Base-by-base conservation (phyloP, 345 rosid genomes). In the Conringia planisiliqua region DNA sequence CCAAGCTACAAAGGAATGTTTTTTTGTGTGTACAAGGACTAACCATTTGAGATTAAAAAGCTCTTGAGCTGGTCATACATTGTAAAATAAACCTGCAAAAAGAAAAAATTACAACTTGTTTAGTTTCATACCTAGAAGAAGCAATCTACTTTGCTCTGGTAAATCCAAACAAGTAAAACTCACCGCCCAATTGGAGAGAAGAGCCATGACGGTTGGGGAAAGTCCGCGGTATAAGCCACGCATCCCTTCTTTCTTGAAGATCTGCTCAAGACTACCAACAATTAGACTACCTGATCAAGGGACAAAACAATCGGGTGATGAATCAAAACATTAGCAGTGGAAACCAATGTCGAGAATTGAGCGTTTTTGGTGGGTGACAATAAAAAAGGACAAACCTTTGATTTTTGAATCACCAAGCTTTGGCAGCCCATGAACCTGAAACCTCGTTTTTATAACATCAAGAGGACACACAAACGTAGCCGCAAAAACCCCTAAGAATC, bases 101-200 rank as follows among this genome's bases (percentile, higher is more conserved):
- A 33, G 10, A 24, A 26, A 54, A 16, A 9, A 40, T 42, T 17
- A 42, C 66, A 33, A 14, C 3, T 9, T 6, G 43, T 40, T 65
- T 14, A 63, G 68, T 22, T 42, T 29, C 58, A 59, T 10, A 18
- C 52, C 43, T 42, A 24, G 4, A 71, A 20, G 7, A 54, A 55
- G 16, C 38, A 54, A 26, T 6, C 62, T 16, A 57, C 40, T 57
- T 17, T 13, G 32, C 32, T 51, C 11, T 16, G 11, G 24, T 46
- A 46, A 46, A 33, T 46, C 7, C 30, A 50, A 51, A 52, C 10
- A 12, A 20, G 59, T 4, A 35, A 43, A 72, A 67, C 75, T 29
- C 26, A 92, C 98, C 12, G 97, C 97, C 97, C 97, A 91, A 72
- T 89, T 91, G 9, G 97, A 89, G 74, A 91, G 93, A 73, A 91